phyloP scores from a whole-genome alignment of 768 basidiomycete species.

The Rhizopogon salebrosus region DNA sequence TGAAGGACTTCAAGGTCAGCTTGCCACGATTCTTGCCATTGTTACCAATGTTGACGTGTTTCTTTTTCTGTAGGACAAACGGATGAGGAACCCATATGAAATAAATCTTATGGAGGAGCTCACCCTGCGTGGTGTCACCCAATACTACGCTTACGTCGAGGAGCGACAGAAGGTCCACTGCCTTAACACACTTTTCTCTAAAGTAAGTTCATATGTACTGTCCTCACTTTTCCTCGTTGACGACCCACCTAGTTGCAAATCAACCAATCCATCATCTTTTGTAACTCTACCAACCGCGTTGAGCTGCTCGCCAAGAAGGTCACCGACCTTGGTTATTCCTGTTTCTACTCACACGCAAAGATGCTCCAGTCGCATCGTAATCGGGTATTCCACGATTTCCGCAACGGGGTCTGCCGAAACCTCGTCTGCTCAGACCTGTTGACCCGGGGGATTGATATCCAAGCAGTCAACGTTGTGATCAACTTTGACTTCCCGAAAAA shows the following conservation, averaged over 20 bases:
- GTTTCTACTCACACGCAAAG: constrained; percentile 99
- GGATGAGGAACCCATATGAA: constrained; percentile 94
- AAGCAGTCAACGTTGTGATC: constrained; percentile 99
- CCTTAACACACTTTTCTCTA: constrained; percentile 98
- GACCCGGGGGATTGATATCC: constrained; percentile 98
- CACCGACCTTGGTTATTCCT: constrained; percentile 98
- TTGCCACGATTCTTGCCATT: background rate
- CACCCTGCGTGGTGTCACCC: constrained; percentile 95
- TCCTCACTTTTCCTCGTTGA: background rate
- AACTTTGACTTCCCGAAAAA: constrained; percentile 99
- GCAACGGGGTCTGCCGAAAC: constrained; percentile 96
- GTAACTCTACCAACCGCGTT: constrained; percentile 99
- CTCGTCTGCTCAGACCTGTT: constrained; percentile 97
- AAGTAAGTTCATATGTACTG: constrained; percentile 42
- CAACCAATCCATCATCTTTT: constrained; percentile 99
- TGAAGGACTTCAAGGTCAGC: constrained; percentile 94
- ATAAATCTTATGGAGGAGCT: constrained; percentile 99
- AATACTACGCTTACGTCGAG: constrained; percentile 99
- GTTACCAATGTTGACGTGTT: constrained; percentile 12
- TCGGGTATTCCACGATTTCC: constrained; percentile 99
- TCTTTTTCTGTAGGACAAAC: constrained; percentile 64
- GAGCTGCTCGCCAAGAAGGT: constrained; percentile 99
- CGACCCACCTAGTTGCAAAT: constrained; percentile 79
- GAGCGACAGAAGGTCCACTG: constrained; percentile 99
- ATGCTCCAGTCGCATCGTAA: constrained; percentile 99